Percentiles rank a stretch among this genome's conserved stretches.
These are phyloP conservation scores for Saussurea involucrata DNA, from an alignment of 129 eudicot genomes.

Conservation along the genomic window DNA sequence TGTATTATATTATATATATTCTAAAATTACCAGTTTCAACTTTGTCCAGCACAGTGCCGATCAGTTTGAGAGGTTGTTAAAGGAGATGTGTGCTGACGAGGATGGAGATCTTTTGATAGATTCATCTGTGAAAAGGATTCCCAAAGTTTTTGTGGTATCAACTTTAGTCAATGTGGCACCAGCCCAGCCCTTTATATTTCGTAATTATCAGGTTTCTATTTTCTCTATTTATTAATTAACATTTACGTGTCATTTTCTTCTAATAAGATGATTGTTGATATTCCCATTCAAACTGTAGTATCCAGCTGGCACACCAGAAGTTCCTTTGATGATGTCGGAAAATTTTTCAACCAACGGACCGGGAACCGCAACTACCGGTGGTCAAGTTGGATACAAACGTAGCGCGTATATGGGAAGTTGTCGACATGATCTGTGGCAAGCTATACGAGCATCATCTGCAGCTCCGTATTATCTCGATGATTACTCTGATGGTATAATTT, in stretches of 20 bases:
- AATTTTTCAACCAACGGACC: slow-evolving; percentile 50
- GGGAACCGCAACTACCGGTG: slow-evolving; percentile 63
- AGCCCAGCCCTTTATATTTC: slow-evolving; percentile 96
- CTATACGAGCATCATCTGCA: slow-evolving; percentile 98
- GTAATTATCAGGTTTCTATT: slow-evolving; percentile 87
- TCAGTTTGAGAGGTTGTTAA: slow-evolving; percentile 91
- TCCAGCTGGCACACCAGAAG: slow-evolving; percentile 98
- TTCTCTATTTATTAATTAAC: neutral
- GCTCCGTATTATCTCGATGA: slow-evolving; percentile 99
- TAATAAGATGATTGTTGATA: neutral
- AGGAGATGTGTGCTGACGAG: slow-evolving; percentile 98
- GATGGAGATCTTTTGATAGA: slow-evolving; percentile 98
- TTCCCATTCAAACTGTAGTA: slow-evolving; percentile 48
- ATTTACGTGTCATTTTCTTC: neutral
- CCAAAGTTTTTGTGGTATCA: slow-evolving; percentile 94
- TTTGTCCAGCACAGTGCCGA: slow-evolving; percentile 99
- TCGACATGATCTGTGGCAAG: slow-evolving; percentile 92
- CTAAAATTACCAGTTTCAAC: slow-evolving; percentile 19
- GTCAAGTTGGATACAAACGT: slow-evolving; percentile 78
- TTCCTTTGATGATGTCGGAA: slow-evolving; percentile 63
- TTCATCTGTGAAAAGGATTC: slow-evolving; percentile 82
- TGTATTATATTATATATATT: neutral
- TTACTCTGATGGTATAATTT: slow-evolving; percentile 95
- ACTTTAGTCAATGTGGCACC: slow-evolving; percentile 86
- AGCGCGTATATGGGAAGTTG: slow-evolving; percentile 96